Base-by-base conservation (phyloP, 2,329 filamentous ascomycete species). In the Teratosphaeria epicoccoides region DNA sequence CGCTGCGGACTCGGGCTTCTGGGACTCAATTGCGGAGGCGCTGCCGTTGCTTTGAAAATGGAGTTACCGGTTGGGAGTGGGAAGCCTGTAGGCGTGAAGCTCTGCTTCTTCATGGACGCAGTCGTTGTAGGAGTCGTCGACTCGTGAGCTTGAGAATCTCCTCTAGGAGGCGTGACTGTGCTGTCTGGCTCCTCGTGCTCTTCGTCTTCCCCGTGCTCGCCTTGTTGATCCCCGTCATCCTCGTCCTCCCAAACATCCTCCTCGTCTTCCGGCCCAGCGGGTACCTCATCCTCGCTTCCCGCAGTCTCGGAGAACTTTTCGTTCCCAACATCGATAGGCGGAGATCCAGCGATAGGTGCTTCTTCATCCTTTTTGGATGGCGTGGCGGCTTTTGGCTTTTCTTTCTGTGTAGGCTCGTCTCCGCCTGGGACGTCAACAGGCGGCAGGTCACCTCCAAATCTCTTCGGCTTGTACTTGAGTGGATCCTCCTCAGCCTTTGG, bases 1-100 rank as follows among this genome's bases (percentile, higher is more conserved):
- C 84, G 80, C 24, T 87, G 70, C 1, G 86, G 85, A 57, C 85
- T 89, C 1, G 86, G 85, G 9, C 25, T 24, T 22, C n/a, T 26
- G 6, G 33, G 33, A 9, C 33, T 40, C 5, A 40, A 6, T 17
- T 40, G 33, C 2, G 33, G 33, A 40, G n/a, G 33, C 17, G 33
- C 33, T 17, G 33, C 44, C 66, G 66, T 20, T 70, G 71, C 79
- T 9, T 79, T 71, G 51, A 86, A 78, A 23, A 76, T 76, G 4
- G 46, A 29, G 20, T 40, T 40, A 71, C 24, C 76, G 72, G 52
- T 77, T 72, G 12, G 76, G 76, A 65, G 67, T 5, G 70, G 66
- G 20, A 69, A 58, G 9, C 68, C 68, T 24, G 64, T 64, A 22
- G 69, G 68, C 1, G 69, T 70, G 52, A 61, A 66, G 24, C 58